phyloP scores from a whole-genome alignment of 1,284 basidiomycete species.

The Vanrija humicola region DNA sequence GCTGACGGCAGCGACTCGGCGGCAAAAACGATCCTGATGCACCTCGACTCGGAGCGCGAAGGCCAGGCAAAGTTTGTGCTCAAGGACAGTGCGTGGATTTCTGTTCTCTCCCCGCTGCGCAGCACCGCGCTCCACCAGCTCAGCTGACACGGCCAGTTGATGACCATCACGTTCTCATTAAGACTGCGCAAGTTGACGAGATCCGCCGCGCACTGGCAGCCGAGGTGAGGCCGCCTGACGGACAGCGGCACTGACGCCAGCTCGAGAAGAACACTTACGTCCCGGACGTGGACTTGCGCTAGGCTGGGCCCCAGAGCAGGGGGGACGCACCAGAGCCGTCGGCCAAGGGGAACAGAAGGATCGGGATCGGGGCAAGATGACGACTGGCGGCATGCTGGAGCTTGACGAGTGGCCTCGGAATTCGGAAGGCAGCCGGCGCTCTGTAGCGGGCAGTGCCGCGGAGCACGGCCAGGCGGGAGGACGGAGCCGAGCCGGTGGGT shows the following conservation, averaged over 20 bases:
- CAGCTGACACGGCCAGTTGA: constrained; percentile 27
- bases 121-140: background rate
- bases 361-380: no score
- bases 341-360: no score
- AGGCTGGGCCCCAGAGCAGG: no score
- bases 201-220: constrained; percentile 34
- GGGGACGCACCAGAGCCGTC: no score
- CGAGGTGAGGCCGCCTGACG: constrained; percentile 25
- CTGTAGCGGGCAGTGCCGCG: no score
- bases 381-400: no score
- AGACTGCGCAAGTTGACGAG: constrained; percentile 33
- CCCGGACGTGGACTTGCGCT: constrained; percentile 27
- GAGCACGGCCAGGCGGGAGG: no score
- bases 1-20: constrained; percentile 37
- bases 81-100: constrained; percentile 22
- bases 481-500: no score
- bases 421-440: no score
- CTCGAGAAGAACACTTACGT: constrained; percentile 47
- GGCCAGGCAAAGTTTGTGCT: constrained; percentile 40
- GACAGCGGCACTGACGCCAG: constrained; percentile 12
- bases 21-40: constrained; percentile 45
- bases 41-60: constrained; percentile 32
- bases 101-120: background rate
- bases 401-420: no score
- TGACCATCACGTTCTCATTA: constrained; percentile 41